Conservation (phyloP, 2,329 filamentous ascomycete species). For the Didymosphaeria variabile region DNA sequence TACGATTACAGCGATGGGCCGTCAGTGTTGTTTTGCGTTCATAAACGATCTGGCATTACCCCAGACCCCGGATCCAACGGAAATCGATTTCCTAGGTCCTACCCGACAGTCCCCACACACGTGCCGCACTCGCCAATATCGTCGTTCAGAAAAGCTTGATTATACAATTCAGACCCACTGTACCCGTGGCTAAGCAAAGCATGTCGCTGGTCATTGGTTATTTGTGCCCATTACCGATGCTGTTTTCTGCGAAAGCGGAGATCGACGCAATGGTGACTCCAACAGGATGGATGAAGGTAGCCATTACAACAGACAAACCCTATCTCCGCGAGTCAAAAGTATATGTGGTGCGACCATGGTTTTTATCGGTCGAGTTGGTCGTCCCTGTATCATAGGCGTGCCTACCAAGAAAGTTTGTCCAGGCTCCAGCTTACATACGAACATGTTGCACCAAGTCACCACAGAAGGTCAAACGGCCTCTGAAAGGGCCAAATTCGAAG, state of each 20-base stretch:
- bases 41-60: constrained; percentile 1
- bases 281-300: not conserved
- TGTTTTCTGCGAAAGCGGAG: not conserved
- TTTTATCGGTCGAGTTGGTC: not conserved
- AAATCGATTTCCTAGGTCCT: constrained; percentile 10
- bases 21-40: not conserved
- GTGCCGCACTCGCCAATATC: not conserved
- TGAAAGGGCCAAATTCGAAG: constrained; percentile 9
- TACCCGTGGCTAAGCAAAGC: constrained; percentile 1
- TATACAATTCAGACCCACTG: not conserved
- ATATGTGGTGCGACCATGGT: not conserved
- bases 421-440: not conserved
- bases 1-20: not conserved
- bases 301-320: not conserved
- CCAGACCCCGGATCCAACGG: constrained; percentile 1
- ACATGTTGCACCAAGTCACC: not conserved
- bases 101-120: not conserved
- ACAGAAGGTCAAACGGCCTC: not conserved
- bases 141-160: constrained; percentile 6
- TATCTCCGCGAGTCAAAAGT: not conserved
- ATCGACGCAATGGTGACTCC: constrained; percentile 3
- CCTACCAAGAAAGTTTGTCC: not conserved
- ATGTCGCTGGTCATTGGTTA: constrained; percentile 3
- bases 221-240: too few species aligned
- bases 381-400: not conserved